phyloP scores from a whole-genome alignment of 805 yeast genomes.

The Candida nitratophila region DNA sequence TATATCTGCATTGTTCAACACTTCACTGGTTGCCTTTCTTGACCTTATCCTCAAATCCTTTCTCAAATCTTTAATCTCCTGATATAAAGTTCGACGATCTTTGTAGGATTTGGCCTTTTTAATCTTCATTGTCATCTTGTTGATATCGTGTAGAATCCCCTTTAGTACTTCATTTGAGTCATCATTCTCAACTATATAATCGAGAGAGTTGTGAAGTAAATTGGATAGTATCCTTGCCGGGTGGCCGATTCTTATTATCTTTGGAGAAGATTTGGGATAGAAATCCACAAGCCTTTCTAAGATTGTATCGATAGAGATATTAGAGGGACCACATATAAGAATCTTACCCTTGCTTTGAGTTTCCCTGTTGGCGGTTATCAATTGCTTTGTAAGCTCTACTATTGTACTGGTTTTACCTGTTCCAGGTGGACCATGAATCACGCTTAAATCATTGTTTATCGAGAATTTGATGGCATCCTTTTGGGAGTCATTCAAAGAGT shows the following conservation, averaged over 20 bases:
- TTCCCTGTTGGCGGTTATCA: slow-evolving; percentile 30
- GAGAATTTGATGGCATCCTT: slow-evolving; percentile 64
- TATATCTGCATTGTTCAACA: slow-evolving; percentile 56
- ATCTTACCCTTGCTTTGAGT: slow-evolving; percentile 35
- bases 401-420: slow-evolving; percentile 83
- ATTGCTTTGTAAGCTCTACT: slow-evolving; percentile 73
- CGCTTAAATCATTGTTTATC: slow-evolving; percentile 43
- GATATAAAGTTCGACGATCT: slow-evolving; percentile 63
- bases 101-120: slow-evolving; percentile 56
- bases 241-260: slow-evolving; percentile 80
- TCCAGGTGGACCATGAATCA: slow-evolving; percentile 79
- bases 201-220: slow-evolving; percentile 68
- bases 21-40: slow-evolving; percentile 48
- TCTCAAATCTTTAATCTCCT: slow-evolving; percentile 58
- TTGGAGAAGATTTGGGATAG: slow-evolving; percentile 20
- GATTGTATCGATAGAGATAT: slow-evolving; percentile 86
- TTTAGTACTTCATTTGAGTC: slow-evolving; percentile 53
- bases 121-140: slow-evolving; percentile 38
- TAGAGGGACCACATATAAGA: slow-evolving; percentile 90
- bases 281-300: slow-evolving; percentile 56
- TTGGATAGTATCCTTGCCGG: slow-evolving; percentile 74
- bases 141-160: slow-evolving; percentile 70
- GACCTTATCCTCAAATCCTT: slow-evolving; percentile 68
- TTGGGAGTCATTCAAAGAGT: slow-evolving; percentile 60
- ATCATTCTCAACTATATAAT: slow-evolving; percentile 53